Percentiles rank a stretch among this genome's conserved stretches.
Conservation (phyloP, 1,139 yeast genomes). For the Suhomyces maxii region DNA sequence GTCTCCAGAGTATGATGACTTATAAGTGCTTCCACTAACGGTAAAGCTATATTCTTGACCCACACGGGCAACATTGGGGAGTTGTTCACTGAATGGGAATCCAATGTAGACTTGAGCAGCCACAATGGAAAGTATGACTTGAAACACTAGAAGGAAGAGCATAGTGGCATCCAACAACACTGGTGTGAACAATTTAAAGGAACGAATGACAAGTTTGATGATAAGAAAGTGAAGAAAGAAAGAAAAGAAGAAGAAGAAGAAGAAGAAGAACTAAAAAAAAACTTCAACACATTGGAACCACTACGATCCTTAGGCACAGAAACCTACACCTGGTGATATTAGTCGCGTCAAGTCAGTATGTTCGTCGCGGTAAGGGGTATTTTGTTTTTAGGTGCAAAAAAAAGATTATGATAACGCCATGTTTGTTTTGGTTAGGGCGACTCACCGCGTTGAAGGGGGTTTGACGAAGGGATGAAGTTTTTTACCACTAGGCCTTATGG, state of each 20-base stretch:
- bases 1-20: slow-evolving; percentile 42
- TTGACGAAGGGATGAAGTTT: neutral
- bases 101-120: slow-evolving; percentile 50
- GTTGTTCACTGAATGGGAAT: slow-evolving; percentile 79
- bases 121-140: slow-evolving; percentile 13
- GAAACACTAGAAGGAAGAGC: slow-evolving; percentile 13
- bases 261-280: neutral
- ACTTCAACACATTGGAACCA: too few species aligned
- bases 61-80: slow-evolving; percentile 83
- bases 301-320: too few species aligned
- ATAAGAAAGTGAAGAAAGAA: neutral
- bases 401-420: neutral
- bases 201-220: neutral
- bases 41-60: slow-evolving; percentile 64
- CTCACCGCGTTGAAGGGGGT: neutral
- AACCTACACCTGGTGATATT: too few species aligned
- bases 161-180: slow-evolving; percentile 2
- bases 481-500: too few species aligned
- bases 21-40: slow-evolving; percentile 70
- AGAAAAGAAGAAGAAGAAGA: neutral
- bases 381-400: neutral
- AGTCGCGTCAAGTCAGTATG: neutral
- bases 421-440: neutral
- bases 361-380: neutral
- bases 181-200: neutral